A percentile compares a stretch with the other conserved stretches of the same genome.
Evolutionary conservation across 2,329 filamentous ascomycete genomes (phyloP).

Genomic region (Tolypocladium capitatum): DNA sequence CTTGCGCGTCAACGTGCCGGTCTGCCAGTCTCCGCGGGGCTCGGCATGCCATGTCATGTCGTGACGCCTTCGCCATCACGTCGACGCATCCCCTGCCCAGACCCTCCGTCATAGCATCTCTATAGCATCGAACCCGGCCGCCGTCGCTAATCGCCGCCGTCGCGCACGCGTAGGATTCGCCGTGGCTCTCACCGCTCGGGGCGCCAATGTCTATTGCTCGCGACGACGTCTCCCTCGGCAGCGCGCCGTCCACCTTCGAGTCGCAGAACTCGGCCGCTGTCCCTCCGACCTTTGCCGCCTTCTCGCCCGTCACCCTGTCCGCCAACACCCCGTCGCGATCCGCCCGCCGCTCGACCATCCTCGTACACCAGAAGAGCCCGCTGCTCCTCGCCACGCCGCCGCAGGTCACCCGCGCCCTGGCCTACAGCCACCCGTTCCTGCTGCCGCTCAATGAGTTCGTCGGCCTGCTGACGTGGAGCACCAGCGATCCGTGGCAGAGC

Average conservation of each 20-base stretch:
- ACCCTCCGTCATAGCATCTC: background rate
- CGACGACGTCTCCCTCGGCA: constrained; percentile 22
- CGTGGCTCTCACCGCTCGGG: constrained; percentile 37
- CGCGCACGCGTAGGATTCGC: constrained; percentile 20
- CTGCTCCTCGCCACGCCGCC: constrained; percentile 86
- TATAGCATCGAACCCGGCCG: background rate
- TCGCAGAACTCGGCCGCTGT: constrained; percentile 22
- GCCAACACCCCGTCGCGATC: constrained; percentile 47
- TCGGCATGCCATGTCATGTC: constrained; percentile 3
- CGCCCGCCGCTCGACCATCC: constrained; percentile 71
- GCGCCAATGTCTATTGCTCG: constrained; percentile 25
- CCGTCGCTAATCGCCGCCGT: constrained; percentile 5
- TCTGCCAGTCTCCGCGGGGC: background rate
- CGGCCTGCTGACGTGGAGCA: constrained; percentile 87
- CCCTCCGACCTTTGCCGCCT: constrained; percentile 71
- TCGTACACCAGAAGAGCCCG: constrained; percentile 94
- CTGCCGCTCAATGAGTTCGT: constrained; percentile 75
- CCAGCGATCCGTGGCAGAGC: constrained; percentile 89
- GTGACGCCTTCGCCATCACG: background rate
- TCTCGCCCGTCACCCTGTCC: constrained; percentile 71
- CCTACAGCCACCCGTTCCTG: constrained; percentile 91
- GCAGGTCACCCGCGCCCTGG: constrained; percentile 83
- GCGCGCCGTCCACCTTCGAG: constrained; percentile 19
- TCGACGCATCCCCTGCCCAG: background rate
- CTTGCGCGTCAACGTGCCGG: background rate